Base-by-base conservation (phyloP, 108 stramenopile genomes). In the Fistulifera solaris region DNA sequence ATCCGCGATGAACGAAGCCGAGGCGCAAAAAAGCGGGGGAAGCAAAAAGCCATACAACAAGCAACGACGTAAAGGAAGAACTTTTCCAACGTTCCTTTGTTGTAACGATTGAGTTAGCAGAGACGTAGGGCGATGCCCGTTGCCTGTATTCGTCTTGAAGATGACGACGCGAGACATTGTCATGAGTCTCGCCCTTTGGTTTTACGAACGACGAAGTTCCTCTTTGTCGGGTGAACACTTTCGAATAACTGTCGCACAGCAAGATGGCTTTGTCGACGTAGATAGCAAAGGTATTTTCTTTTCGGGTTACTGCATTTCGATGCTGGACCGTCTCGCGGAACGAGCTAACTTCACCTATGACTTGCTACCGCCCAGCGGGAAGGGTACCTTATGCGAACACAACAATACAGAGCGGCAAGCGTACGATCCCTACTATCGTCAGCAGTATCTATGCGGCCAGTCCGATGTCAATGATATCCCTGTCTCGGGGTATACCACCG, bases 281-380 rank as follows among this genome's bases (percentile, higher is more conserved):
- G 1, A 1, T 43, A 6, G 7, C 18, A 16, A 8, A 7, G 21
- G 25, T 14, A 14, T 46, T 26, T 23, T n/a, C n/a, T 58, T 51
- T 43, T 26, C 27, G 10, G 67, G 67, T 5, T 68, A 63, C 38
- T 49, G 35, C 1, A 57, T 58, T 43, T 47, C 56, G 15, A 62
- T 68, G 28, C 45, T 68, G 0, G 26, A 43, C 1, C 40, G 40
- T 19, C 13, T 68, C 12, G 27, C 67, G 24, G 8, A 41, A 0
- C 26, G 28, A 13, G 61, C 61, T 17, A 68, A 68, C 39, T 68
- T 68, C 25, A 62, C 67, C 31, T 63, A 40, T 39, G 61, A 62
- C 13, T 41, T 68, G 31, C 19, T 1, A 16, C 61, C 61, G 12
- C 67, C 67, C 28, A 62, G 60, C 38, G 67, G 67, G 0, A 17